Evolutionary conservation across 331 rosid species (phyloP), one percentile per base, ranked within the genome.

Genomic region (Phaseolus coccineus): DNA sequence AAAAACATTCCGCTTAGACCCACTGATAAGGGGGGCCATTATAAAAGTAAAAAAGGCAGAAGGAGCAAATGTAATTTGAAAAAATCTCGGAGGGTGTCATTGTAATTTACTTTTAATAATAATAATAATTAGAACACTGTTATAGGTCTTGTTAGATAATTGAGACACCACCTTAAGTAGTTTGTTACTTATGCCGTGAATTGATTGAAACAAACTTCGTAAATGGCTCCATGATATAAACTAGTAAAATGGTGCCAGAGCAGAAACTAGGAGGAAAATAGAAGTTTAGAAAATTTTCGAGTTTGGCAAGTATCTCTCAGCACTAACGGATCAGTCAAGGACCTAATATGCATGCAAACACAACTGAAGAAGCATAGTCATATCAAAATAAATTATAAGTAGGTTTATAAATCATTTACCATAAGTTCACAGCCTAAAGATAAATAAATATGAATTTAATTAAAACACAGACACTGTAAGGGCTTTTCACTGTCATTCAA

Each of bases 261-360:
- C 64, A 24, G 35, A 57, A 57, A 15, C 16, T 57, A 25, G 35
- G 64, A 22, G 27, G 22, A 68, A 62, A 11, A 35, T 47, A 69
- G 47, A 69, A 44, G 24, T 58, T 24, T 40, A 30, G 50, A 35
- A 48, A 74, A 76, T 33, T 5, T 37, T 56, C 51, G 12, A 7
- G 56, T 39, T 71, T 77, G 1, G 33, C 27, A 73, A 42, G 44
- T 30, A 31, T 28, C 68, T 19, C 61, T 52, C 31, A 52, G 64
- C 76, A 53, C 31, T 56, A 8, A 74, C n/a, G 33, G 42, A 77
- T 44, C 82, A 52, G 12, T 19, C 69, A 44, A 52, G 56, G 40
- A 40, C 69, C 62, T 5, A 73, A 80, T 71, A 73, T 31, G 51
- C 73, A 68, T 25, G 37, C 70, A 65, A 71, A 37, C 76, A 46